Percentiles rank a stretch among this genome's conserved stretches.
These are phyloP conservation scores for Nymphaea colorata DNA, from an alignment of 164 flowering plant genomes.

Conservation along the genomic window DNA sequence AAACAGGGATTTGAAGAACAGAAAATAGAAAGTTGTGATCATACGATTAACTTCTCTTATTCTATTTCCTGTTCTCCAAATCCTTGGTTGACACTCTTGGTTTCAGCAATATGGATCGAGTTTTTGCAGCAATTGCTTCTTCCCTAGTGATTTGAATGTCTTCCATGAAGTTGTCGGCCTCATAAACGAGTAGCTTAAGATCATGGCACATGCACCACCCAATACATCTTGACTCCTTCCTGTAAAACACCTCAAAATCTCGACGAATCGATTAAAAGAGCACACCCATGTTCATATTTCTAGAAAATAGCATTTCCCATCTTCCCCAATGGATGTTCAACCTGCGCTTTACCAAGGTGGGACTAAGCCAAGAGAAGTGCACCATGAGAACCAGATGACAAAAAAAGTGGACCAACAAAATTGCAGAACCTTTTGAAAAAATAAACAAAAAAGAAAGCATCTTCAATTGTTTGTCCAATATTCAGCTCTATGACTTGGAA, in stretches of 20 bases:
- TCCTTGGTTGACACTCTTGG: neutral
- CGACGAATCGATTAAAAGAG: conserved; percentile 2
- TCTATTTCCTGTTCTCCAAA: neutral
- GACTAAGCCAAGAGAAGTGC: conserved; percentile 5
- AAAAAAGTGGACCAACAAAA: no score
- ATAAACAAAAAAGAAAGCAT: no score
- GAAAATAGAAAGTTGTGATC: no score
- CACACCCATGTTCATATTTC: conserved; percentile 1
- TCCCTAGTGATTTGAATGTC: neutral
- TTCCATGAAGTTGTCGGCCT: neutral
- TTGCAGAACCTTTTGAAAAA: no score
- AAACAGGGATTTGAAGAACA: no score
- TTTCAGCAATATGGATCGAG: neutral
- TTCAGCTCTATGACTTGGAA: no score
- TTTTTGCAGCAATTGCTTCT: neutral
- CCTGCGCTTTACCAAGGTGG: neutral
- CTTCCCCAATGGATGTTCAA: conserved; percentile 3
- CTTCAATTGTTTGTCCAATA: no score
- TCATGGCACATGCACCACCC: conserved; percentile 29
- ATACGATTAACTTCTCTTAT: no score
- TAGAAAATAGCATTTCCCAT: neutral
- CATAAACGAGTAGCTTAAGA: conserved; percentile 12
- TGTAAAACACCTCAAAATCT: conserved; percentile 18
- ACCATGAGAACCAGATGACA: conserved; percentile 4
- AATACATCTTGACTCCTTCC: conserved; percentile 35